These are phyloP conservation scores for Zygoascus biomembranicola DNA, from an alignment of 805 yeast species.

Conservation along the genomic window DNA sequence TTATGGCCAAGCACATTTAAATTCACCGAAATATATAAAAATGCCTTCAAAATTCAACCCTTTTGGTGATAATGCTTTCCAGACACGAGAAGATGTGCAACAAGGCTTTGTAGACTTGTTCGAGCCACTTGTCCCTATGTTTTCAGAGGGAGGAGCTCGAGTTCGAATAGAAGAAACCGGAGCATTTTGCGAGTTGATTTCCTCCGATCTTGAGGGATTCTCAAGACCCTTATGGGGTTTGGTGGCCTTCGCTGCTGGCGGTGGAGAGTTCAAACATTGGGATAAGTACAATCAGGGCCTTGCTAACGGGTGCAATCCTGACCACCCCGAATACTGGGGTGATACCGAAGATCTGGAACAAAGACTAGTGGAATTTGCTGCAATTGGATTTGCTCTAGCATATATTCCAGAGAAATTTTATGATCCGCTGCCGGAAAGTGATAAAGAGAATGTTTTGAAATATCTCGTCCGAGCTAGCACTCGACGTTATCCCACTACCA, in stretches of 20 bases:
- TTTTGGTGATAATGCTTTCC: constrained; percentile 6
- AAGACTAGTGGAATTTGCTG: constrained; percentile 27
- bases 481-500: constrained; percentile 17
- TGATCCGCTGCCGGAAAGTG: constrained; percentile 22
- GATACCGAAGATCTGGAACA: constrained; percentile 14
- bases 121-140: constrained; percentile 12
- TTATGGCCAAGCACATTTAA: too few relatives aligned
- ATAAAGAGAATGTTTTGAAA: constrained; percentile 15
- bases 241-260: constrained; percentile 23
- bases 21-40: too few relatives aligned
- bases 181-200: constrained; percentile 21
- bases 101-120: constrained; percentile 9
- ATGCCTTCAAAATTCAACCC: neutral
- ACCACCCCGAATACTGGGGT: constrained; percentile 27
- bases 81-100: constrained; percentile 9
- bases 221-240: constrained; percentile 29
- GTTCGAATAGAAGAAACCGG: constrained; percentile 20
- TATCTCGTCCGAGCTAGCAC: constrained; percentile 19
- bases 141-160: constrained; percentile 13
- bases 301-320: constrained; percentile 25
- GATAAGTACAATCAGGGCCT: constrained; percentile 22
- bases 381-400: constrained; percentile 24
- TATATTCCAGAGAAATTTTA: constrained; percentile 23
- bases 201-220: constrained; percentile 23
- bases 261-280: constrained; percentile 20